Conservation (phyloP, 306 rosid genomes). For the Purshia tridentata region DNA sequence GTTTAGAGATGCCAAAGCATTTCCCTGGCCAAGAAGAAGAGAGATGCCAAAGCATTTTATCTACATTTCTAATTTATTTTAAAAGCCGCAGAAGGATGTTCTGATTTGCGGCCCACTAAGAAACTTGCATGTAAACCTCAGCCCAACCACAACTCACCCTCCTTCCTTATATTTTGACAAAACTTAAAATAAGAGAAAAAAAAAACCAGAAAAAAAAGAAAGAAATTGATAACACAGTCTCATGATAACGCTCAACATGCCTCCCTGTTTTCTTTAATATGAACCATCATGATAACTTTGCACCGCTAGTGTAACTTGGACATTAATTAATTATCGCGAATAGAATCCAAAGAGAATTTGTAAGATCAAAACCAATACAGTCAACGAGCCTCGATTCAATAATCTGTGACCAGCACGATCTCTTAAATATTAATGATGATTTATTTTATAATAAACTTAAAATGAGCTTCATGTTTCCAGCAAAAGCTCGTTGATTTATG, state of each 20-base stretch:
- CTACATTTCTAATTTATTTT: too few species aligned
- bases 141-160: not conserved
- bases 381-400: conserved; percentile 31
- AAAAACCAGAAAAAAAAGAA: too few species aligned
- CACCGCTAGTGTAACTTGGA: not conserved
- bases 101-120: not conserved
- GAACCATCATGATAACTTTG: not conserved
- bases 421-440: conserved; percentile 9
- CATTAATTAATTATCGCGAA: not conserved
- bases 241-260: too few species aligned
- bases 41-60: too few species aligned
- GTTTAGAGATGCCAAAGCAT: too few species aligned
- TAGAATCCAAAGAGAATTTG: not conserved
- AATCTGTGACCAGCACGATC: conserved; percentile 15
- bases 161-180: too few species aligned
- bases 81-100: too few species aligned
- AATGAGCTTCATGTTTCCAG: conserved; percentile 28
- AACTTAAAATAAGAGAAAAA: too few species aligned
- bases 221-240: too few species aligned
- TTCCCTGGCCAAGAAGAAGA: too few species aligned
- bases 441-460: not conserved
- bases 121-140: not conserved
- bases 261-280: not conserved
- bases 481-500: conserved; percentile 14
- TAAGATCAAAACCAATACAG: not conserved